Conservation (phyloP, 2,329 filamentous ascomycete species). For the Diaporthe caulivora region DNA sequence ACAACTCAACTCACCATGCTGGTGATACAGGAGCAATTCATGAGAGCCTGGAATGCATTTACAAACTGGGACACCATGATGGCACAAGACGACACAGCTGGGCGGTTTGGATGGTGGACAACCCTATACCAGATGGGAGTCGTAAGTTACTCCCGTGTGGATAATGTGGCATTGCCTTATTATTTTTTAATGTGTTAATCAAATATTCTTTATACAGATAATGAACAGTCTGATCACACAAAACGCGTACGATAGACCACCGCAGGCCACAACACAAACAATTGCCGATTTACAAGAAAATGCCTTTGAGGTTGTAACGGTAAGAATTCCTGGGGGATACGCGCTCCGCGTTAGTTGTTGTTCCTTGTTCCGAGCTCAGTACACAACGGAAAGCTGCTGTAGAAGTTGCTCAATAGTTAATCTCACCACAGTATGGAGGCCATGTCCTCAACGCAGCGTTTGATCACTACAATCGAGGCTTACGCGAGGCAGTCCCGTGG, state of each 20-base stretch:
- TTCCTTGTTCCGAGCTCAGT: neutral
- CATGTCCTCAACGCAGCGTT: neutral
- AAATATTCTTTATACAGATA: neutral
- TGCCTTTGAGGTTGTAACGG: neutral
- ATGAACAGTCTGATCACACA: neutral
- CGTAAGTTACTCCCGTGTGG: neutral
- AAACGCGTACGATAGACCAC: neutral
- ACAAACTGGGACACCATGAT: neutral
- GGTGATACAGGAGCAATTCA: neutral
- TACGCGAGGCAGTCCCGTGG: neutral
- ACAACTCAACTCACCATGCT: neutral
- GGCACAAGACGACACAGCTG: neutral
- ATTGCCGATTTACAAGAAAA: neutral
- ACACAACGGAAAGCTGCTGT: neutral
- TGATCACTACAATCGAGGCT: neutral
- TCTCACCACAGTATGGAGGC: conserved; percentile 3
- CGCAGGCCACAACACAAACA: neutral
- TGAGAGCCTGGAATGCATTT: neutral
- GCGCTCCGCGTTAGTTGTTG: neutral
- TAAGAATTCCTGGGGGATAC: neutral
- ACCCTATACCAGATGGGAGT: conserved; percentile 9
- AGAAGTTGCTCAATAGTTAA: neutral
- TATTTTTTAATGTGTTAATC: rapidly evolving
- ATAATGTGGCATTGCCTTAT: neutral
- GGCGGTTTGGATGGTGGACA: conserved; percentile 4